phyloP scores from a whole-genome alignment of 2,329 filamentous ascomycete genomes.

The Sporothrix sp. region DNA sequence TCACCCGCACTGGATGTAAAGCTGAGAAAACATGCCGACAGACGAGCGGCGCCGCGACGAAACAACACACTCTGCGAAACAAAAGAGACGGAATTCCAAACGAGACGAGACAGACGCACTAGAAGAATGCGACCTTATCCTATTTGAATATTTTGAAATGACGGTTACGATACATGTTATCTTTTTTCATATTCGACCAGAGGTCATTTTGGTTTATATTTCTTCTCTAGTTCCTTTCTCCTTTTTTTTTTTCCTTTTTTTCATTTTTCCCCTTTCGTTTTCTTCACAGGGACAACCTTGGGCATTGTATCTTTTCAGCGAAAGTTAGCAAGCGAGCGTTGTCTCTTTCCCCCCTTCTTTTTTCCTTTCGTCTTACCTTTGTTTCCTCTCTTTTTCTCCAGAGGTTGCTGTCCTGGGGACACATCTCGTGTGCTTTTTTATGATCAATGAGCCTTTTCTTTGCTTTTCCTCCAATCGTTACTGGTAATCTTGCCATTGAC shows the following conservation, averaged over 20 bases:
- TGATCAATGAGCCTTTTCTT: neutral
- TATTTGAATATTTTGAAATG: neutral
- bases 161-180: conserved; percentile 5
- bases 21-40: neutral
- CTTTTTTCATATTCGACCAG: neutral
- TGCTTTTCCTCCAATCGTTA: neutral
- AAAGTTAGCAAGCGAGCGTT: conserved; percentile 7
- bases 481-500: neutral
- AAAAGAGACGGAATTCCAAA: neutral
- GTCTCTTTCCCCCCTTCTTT: neutral
- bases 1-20: neutral
- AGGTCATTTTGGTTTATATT: neutral
- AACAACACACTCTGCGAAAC: neutral
- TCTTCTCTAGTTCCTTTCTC: neutral
- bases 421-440: neutral
- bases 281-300: neutral
- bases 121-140: neutral
- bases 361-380: neutral
- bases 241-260: neutral
- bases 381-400: neutral
- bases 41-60: neutral
- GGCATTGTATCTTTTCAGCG: neutral
- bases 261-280: too few species aligned
- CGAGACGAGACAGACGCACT: neutral
- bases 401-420: conserved; percentile 5